Evolutionary conservation across 1,284 basidiomycete genomes (phyloP).

Genomic region (Cryptococcus sp.): DNA sequence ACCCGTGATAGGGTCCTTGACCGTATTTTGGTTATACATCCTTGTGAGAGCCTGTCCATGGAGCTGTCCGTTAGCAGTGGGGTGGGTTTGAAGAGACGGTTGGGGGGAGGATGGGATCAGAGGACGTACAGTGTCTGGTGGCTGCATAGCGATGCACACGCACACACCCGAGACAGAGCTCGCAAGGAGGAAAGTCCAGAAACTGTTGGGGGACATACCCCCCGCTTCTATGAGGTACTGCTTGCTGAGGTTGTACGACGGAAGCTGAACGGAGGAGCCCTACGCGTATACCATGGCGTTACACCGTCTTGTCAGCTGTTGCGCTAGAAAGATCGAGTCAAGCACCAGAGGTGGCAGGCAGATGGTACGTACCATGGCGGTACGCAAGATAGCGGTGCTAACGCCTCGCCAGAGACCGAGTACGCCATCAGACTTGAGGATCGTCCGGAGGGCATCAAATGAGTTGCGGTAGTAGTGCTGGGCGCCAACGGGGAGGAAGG

Average conservation of each 20-base stretch:
- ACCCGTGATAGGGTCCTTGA: slow-evolving; percentile 64
- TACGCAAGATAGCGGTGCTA: slow-evolving; percentile 87
- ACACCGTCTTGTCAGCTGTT: neutral
- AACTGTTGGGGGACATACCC: slow-evolving; percentile 66
- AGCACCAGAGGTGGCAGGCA: neutral
- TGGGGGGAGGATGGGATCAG: neutral
- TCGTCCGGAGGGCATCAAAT: slow-evolving; percentile 73
- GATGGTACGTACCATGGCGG: slow-evolving; percentile 69
- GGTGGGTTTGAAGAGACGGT: neutral
- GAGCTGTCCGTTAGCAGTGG: neutral
- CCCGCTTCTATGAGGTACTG: slow-evolving; percentile 62
- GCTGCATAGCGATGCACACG: slow-evolving; percentile 88
- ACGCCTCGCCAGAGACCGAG: slow-evolving; percentile 84
- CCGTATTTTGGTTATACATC: slow-evolving; percentile 93
- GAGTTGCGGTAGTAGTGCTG: slow-evolving; percentile 87
- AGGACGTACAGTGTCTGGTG: slow-evolving; percentile 35
- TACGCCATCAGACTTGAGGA: slow-evolving; percentile 71
- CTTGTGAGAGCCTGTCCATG: slow-evolving; percentile 71
- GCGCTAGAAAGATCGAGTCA: neutral
- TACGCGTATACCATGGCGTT: slow-evolving; percentile 34
- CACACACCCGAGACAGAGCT: slow-evolving; percentile 86
- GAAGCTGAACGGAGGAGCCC: slow-evolving; percentile 74
- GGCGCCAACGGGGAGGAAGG: slow-evolving; percentile 85
- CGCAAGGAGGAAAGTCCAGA: slow-evolving; percentile 83
- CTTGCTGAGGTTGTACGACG: slow-evolving; percentile 92